Evolutionary conservation across 768 basidiomycete species (phyloP).

Genomic region (Boletus coccyginus): DNA sequence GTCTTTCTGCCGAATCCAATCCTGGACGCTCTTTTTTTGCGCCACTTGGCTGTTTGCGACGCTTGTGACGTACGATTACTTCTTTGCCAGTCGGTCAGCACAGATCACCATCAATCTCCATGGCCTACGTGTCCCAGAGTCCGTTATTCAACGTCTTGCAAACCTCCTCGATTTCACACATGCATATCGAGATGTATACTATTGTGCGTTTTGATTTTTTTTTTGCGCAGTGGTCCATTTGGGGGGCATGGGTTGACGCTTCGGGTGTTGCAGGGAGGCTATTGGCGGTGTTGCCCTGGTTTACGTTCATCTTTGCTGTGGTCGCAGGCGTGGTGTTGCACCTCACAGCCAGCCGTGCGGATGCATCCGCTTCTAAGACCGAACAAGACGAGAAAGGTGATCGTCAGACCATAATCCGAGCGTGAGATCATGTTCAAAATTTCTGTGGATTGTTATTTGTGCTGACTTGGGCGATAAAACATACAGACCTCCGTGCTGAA

Average conservation of each 20-base stretch:
- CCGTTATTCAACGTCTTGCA: constrained; percentile 37
- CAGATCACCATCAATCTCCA: constrained; percentile 43
- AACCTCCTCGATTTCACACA: constrained; percentile 37
- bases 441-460: too few relatives aligned
- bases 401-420: background rate
- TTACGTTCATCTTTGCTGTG: constrained; percentile 41
- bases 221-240: background rate
- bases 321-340: constrained; percentile 37
- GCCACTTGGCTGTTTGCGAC: constrained; percentile 47
- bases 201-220: constrained; percentile 32
- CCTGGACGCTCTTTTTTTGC: constrained; percentile 39
- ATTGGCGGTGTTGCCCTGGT: constrained; percentile 53
- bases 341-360: constrained; percentile 23
- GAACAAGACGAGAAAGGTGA: background rate
- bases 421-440: background rate
- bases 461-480: background rate
- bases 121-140: constrained; percentile 34
- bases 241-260: background rate
- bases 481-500: background rate
- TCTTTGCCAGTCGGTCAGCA: constrained; percentile 45
- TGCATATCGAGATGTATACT: constrained; percentile 44
- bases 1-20: constrained; percentile 32
- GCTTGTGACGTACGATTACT: constrained; percentile 45
- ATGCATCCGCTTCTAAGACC: background rate
- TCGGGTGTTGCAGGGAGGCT: constrained; percentile 39